Evolutionary conservation across 1,284 basidiomycete genomes (phyloP).

Genomic region (Ganoderma resinaceum): DNA sequence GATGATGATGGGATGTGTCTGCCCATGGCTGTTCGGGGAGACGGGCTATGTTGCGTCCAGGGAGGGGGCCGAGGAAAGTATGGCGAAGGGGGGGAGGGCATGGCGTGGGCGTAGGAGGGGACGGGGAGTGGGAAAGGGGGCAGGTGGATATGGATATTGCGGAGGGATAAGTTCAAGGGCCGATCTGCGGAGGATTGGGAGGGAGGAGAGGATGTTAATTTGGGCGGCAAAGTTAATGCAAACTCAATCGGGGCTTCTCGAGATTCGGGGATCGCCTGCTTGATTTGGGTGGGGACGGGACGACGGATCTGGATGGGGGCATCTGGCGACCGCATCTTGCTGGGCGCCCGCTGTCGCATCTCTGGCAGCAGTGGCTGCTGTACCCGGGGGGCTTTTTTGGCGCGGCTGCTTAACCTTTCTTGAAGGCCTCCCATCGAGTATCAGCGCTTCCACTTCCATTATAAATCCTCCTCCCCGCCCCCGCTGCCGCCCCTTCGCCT

Average conservation of each 20-base stretch:
- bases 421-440: conserved; percentile 18
- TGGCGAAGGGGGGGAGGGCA: background rate
- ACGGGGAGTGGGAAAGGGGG: conserved; percentile 4
- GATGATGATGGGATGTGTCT: conserved; percentile 13
- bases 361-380: conserved; percentile 6
- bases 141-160: background rate
- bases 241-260: conserved; percentile 43
- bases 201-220: conserved; percentile 27
- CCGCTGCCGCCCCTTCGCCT: conserved; percentile 29
- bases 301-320: background rate
- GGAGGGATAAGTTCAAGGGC: conserved; percentile 26
- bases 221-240: conserved; percentile 38
- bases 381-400: conserved; percentile 13
- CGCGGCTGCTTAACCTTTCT: conserved; percentile 31
- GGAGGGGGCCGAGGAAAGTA: background rate
- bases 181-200: conserved; percentile 32
- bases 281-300: conserved; percentile 23
- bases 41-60: background rate
- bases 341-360: background rate
- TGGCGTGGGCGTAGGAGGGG: background rate
- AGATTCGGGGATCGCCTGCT: conserved; percentile 45
- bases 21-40: conserved; percentile 1
- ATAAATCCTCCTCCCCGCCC: conserved; percentile 31
- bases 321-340: background rate
- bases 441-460: conserved; percentile 29